Conservation (phyloP, 2,329 filamentous ascomycete genomes). For the Setomelanomma holmii region DNA sequence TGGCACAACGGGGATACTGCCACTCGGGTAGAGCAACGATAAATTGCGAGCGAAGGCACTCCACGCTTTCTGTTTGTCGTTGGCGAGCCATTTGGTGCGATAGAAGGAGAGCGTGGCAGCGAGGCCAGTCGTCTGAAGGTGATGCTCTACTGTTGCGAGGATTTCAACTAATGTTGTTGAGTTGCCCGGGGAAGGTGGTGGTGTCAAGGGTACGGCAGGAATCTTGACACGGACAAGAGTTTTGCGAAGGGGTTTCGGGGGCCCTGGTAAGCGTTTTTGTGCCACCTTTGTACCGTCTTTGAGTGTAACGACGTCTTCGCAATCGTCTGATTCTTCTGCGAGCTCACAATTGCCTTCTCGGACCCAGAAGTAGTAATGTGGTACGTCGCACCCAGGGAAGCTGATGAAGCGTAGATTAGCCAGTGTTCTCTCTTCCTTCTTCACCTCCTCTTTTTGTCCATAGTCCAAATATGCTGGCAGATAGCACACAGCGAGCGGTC, state of each 20-base stretch:
- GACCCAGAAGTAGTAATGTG: slow-evolving; percentile 45
- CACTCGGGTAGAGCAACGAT: slow-evolving; percentile 23
- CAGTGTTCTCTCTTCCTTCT: slow-evolving; percentile 5
- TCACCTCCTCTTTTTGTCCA: background rate
- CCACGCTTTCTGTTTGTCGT: slow-evolving; percentile 26
- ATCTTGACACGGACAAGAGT: slow-evolving; percentile 15
- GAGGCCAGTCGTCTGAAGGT: slow-evolving; percentile 23
- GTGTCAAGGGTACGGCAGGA: background rate
- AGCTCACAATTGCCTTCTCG: slow-evolving; percentile 21
- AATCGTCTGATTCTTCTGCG: background rate
- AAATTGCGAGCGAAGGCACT: slow-evolving; percentile 14
- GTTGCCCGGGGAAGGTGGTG: background rate
- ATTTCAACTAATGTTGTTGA: slow-evolving; percentile 2
- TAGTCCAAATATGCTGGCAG: slow-evolving; percentile 35
- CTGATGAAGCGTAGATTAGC: slow-evolving; percentile 38
- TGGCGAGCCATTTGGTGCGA: slow-evolving; percentile 10
- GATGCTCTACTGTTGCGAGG: slow-evolving; percentile 21
- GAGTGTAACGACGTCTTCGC: background rate
- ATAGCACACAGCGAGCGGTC: slow-evolving; percentile 31
- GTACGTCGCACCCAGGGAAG: slow-evolving; percentile 35
- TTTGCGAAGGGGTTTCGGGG: background rate
- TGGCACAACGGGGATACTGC: slow-evolving; percentile 26
- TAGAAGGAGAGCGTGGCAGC: slow-evolving; percentile 10
- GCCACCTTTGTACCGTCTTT: background rate
- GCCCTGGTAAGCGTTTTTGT: background rate